Conservation (phyloP, 805 yeast species). For the Helenozyma rhizophorensis region DNA sequence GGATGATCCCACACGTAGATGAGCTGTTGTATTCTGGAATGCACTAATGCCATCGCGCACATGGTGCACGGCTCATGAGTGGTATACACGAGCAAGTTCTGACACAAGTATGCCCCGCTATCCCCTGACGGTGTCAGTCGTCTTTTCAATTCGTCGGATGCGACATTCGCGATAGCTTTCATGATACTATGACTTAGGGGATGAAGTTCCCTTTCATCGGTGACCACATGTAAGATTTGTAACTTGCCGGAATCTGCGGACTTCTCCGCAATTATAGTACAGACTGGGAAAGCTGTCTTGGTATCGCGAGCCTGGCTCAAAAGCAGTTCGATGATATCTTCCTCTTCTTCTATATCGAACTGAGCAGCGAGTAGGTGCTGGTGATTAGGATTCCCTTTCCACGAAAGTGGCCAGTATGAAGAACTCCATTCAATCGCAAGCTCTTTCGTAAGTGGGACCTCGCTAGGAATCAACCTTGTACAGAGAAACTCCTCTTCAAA, state of each 20-base stretch:
- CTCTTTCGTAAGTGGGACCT: conserved; percentile 71
- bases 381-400: conserved; percentile 89
- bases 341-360: conserved; percentile 45
- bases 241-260: conserved; percentile 19
- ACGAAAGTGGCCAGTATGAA: conserved; percentile 78
- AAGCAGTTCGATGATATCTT: conserved; percentile 18
- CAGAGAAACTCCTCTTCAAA: conserved; percentile 10
- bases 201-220: conserved; percentile 36
- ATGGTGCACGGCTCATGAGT: conserved; percentile 96
- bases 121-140: too few relatives aligned
- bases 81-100: conserved; percentile 72
- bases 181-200: conserved; percentile 74
- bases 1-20: conserved; percentile 50
- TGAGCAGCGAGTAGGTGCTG: conserved; percentile 57
- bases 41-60: conserved; percentile 96
- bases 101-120: conserved; percentile 58
- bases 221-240: conserved; percentile 35
- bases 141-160: conserved; percentile 45
- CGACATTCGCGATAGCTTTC: conserved; percentile 63
- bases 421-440: conserved; percentile 60
- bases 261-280: conserved; percentile 64
- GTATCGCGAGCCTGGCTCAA: conserved; percentile 2
- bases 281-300: conserved; percentile 38
- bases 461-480: conserved; percentile 45
- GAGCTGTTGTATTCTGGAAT: conserved; percentile 74